Evolutionary conservation across 2,329 filamentous ascomycete species (phyloP).

Genomic region (Colletotrichum chrysophilum): DNA sequence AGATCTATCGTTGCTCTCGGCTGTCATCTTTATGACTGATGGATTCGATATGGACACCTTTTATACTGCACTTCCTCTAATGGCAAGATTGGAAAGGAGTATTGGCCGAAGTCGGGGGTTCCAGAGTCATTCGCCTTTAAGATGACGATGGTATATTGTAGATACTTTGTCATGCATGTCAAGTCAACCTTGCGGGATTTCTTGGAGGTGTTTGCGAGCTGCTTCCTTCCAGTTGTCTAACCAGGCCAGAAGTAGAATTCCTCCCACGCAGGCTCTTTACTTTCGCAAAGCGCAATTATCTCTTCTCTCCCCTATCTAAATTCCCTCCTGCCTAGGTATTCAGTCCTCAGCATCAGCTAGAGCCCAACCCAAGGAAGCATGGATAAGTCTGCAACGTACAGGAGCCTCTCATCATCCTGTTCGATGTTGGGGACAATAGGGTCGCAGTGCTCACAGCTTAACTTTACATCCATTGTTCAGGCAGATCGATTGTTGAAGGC

Average conservation of each 20-base stretch:
- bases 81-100: background rate
- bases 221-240: background rate
- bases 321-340: background rate
- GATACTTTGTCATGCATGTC: background rate
- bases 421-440: background rate
- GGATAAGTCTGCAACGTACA: rapidly evolving
- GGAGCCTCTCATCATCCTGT: background rate
- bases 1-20: background rate
- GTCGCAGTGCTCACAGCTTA: background rate
- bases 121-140: background rate
- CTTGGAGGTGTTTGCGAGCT: no score
- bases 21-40: background rate
- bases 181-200: no score
- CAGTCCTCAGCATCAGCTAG: background rate
- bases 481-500: background rate
- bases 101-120: background rate
- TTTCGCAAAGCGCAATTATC: rapidly evolving
- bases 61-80: background rate
- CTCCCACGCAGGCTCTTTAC: background rate
- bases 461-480: no score
- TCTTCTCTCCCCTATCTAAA: background rate
- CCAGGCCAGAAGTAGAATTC: rapidly evolving
- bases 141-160: background rate
- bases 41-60: rapidly evolving
- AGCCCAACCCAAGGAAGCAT: background rate